Percentiles rank a stretch among this genome's conserved stretches.
Evolutionary conservation across 176 grass and related monocot species (phyloP).

Genomic region (Puya raimondii): DNA sequence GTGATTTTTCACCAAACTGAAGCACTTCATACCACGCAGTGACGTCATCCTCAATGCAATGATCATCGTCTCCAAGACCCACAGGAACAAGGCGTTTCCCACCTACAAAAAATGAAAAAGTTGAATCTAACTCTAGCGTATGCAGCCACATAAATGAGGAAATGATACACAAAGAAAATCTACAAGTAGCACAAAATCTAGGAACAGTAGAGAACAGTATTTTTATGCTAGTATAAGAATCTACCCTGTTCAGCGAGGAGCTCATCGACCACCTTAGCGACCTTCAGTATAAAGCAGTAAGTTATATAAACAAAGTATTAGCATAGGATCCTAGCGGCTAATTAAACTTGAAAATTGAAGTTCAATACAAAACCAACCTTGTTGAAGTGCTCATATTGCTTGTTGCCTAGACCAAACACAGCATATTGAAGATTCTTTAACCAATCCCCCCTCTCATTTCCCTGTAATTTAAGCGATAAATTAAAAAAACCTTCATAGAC

Average conservation of each 20-base stretch:
- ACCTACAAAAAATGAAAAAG: constrained; percentile 41
- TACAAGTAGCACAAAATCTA: not conserved
- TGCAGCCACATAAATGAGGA: not conserved
- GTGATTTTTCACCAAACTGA: not conserved
- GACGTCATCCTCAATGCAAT: constrained; percentile 97
- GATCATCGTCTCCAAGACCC: constrained; percentile 94
- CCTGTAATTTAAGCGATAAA: constrained; percentile 15
- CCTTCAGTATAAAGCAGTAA: constrained; percentile 30
- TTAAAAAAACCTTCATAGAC: not conserved
- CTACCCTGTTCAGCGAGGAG: constrained; percentile 60
- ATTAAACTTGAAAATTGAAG: not conserved
- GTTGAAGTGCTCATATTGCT: constrained; percentile 93
- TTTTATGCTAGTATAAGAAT: constrained; percentile 11
- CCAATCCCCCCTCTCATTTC: constrained; percentile 53
- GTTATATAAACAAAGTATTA: not conserved
- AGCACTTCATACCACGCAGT: constrained; percentile 53
- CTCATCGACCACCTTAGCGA: constrained; percentile 75
- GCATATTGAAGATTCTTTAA: constrained; percentile 57
- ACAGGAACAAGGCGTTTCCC: constrained; percentile 66
- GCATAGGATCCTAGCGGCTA: not conserved
- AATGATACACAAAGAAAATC: constrained; percentile 4
- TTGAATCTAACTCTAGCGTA: too few species aligned
- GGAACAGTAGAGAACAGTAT: not conserved
- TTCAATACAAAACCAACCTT: constrained; percentile 35
- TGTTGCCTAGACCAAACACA: constrained; percentile 84